Percentiles rank a stretch among this genome's conserved stretches.
These are phyloP conservation scores for Chlorokybus atmophyticus DNA, from an alignment of 139 green algal species.

Conservation along the genomic window DNA sequence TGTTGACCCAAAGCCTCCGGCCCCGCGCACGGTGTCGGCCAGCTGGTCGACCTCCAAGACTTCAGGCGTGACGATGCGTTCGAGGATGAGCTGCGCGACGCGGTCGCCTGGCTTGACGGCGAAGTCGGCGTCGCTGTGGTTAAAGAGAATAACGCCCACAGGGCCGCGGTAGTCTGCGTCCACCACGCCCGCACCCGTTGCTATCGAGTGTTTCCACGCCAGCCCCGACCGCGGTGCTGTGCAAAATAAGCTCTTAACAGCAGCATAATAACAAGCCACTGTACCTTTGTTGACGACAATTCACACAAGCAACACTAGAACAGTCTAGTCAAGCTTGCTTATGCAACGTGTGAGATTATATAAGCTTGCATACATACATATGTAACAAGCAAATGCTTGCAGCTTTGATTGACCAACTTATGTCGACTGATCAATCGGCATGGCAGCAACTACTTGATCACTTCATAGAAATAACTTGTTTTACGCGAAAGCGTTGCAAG, in stretches of 20 bases:
- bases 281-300: background rate
- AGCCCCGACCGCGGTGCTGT: conserved; percentile 82
- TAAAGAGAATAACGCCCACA: conserved; percentile 94
- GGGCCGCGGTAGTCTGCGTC: conserved; percentile 92
- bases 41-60: conserved; percentile 84
- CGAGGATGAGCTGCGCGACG: conserved; percentile 79
- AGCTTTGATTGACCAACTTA: too few relatives aligned
- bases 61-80: conserved; percentile 82
- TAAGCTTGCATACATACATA: too few relatives aligned
- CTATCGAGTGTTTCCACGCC: conserved; percentile 90
- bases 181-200: conserved; percentile 88
- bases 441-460: too few relatives aligned
- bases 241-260: background rate
- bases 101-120: conserved; percentile 20
- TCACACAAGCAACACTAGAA: background rate
- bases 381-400: too few relatives aligned
- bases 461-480: background rate
- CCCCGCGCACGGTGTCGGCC: conserved; percentile 70
- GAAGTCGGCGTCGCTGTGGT: conserved; percentile 80
- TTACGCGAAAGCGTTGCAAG: background rate
- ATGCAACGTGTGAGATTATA: too few relatives aligned
- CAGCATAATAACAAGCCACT: background rate
- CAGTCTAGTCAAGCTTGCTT: too few relatives aligned
- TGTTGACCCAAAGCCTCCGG: conserved; percentile 87
- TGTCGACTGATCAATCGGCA: too few relatives aligned